Base-by-base conservation (phyloP, 768 basidiomycete genomes). In the Mycena rebaudengoi region DNA sequence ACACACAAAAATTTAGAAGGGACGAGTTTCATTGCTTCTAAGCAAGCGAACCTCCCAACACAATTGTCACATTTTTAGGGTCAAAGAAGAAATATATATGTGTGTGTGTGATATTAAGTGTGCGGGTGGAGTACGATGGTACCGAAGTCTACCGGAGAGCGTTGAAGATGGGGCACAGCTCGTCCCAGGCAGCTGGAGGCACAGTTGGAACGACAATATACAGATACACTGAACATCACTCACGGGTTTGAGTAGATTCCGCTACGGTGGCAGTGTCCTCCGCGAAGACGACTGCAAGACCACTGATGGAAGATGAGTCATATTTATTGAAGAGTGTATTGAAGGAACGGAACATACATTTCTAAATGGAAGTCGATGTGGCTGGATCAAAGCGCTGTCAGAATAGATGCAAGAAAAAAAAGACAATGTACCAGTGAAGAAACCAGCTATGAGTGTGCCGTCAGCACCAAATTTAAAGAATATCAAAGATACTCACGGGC, bases 331-430 rank as follows among this genome's bases (percentile, higher is more conserved):
- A 7, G 26, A 7, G 41, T 4, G 2, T 2, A 1, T 7, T 4
- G 59, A 28, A 14, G 0, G 11, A 28, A 25, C 5, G 28, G 11
- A 4, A 69, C 75, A 40, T 54, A 79, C 77, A 70, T 40, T 28
- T 79, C 75, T 7, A 80, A 67, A 69, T 80, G 79, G 74, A 77
- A 79, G 56, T 80, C 78, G 39, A 77, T 74, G 58, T 78, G 77
- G 54, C 75, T 76, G 48, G 21, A 8, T 18, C 13, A 29, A 8
- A 59, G 40, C 39, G 25, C 52, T n/a, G 60, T 16, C 21, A 32
- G 10, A 39, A 29, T 26, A 26, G 4, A 40, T 69, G 49, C 45
- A 40, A 40, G 10, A 18, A 4, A 48, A 44, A 51, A 5, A 32
- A 18, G 51, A 20, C 16, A 16, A 60, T 64, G 39, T 44, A 73